These are phyloP conservation scores for Venturia oleaginea DNA, from an alignment of 2,329 filamentous ascomycete species.

Conservation along the genomic window DNA sequence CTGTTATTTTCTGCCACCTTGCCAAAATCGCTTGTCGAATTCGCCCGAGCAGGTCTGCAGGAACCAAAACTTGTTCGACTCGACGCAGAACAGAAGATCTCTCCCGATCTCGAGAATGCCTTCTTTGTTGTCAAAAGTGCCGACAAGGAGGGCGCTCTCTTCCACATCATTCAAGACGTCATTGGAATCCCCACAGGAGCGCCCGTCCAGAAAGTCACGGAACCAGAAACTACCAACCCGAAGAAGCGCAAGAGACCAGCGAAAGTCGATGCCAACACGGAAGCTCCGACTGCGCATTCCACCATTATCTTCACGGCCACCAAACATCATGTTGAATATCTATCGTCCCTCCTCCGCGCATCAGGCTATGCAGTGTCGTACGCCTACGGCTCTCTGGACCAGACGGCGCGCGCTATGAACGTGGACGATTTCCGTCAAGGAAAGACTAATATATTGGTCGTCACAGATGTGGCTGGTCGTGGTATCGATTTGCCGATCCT, in stretches of 20 bases:
- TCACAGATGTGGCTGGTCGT: slow-evolving; percentile 91
- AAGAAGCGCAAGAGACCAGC: slow-evolving; percentile 68
- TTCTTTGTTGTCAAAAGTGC: slow-evolving; percentile 90
- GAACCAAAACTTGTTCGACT: slow-evolving; percentile 84
- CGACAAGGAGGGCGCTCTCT: slow-evolving; percentile 86
- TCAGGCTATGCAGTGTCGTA: slow-evolving; percentile 87
- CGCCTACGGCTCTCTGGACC: slow-evolving; percentile 89
- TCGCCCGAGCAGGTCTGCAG: slow-evolving; percentile 84
- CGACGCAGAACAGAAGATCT: slow-evolving; percentile 92
- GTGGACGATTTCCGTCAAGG: slow-evolving; percentile 83
- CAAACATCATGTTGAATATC: slow-evolving; percentile 95
- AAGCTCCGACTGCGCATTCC: slow-evolving; percentile 77
- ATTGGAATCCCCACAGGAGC: slow-evolving; percentile 77
- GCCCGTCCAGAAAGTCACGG: slow-evolving; percentile 34
- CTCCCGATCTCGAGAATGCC: slow-evolving; percentile 86
- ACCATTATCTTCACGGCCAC: slow-evolving; percentile 93
- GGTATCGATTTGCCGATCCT: slow-evolving; percentile 96
- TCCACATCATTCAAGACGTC: slow-evolving; percentile 82
- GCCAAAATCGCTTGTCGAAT: slow-evolving; percentile 89
- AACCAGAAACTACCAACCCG: slow-evolving; percentile 31
- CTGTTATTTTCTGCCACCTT: slow-evolving; percentile 91
- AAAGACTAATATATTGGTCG: slow-evolving; percentile 80
- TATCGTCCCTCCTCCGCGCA: slow-evolving; percentile 67
- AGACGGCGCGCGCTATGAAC: slow-evolving; percentile 84
- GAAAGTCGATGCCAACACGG: slow-evolving; percentile 29